A percentile compares a stretch with the other conserved stretches of the same genome.
These are phyloP conservation scores for Dryadomyces quercivorus DNA, from an alignment of 2,329 filamentous ascomycete genomes.

Conservation along the genomic window DNA sequence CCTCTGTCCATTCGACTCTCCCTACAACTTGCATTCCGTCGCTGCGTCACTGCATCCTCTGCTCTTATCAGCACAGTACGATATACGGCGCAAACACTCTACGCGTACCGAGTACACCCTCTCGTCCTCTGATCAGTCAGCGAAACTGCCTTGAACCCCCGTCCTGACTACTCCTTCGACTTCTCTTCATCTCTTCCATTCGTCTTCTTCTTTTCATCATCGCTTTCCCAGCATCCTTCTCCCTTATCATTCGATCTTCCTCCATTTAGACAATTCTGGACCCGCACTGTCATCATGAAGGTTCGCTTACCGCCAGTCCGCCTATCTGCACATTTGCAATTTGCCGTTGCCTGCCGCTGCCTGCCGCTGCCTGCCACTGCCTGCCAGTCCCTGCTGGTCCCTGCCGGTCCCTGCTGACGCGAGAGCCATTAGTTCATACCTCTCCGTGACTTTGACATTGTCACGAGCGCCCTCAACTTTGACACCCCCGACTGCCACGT, in stretches of 20 bases:
- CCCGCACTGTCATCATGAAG: slow-evolving; percentile 2
- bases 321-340: neutral
- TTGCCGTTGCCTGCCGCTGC: neutral
- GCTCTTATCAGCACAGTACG: no score
- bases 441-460: slow-evolving; percentile 78
- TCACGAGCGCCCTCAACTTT: slow-evolving; percentile 90
- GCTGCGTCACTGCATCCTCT: no score
- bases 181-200: neutral
- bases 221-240: neutral
- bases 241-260: neutral
- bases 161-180: neutral
- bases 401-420: neutral
- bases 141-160: neutral
- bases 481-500: slow-evolving; percentile 88
- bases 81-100: no score
- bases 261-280: neutral
- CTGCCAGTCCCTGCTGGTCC: no score
- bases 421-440: slow-evolving; percentile 62
- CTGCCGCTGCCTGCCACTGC: no score
- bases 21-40: no score
- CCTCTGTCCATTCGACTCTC: no score
- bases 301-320: neutral
- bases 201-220: neutral
- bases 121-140: no score
- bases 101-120: no score